Evolutionary conservation across 2,329 filamentous ascomycete species (phyloP).

Genomic region (Neophaeococcomyces aloes): DNA sequence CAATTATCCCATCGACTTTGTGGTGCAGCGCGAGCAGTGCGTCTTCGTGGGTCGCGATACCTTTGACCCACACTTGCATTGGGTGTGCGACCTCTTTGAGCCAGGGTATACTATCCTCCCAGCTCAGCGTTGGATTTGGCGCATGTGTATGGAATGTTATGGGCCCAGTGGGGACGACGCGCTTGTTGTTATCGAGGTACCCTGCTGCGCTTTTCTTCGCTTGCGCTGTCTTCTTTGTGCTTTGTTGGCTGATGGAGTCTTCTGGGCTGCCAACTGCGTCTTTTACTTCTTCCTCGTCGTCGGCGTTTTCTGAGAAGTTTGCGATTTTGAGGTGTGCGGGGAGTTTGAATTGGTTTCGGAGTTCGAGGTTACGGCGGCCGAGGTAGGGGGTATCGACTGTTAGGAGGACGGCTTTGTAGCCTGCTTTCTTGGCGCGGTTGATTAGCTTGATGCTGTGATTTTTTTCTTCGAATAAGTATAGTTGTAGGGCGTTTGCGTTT

Average conservation of each 20-base stretch:
- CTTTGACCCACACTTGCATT: conserved; percentile 22
- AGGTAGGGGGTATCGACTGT: conserved; percentile 44
- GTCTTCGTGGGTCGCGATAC: conserved; percentile 26
- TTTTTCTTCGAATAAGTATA: conserved; percentile 42
- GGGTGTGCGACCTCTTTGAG: conserved; percentile 10
- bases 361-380: conserved; percentile 29
- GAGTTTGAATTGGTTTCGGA: conserved; percentile 19
- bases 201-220: conserved; percentile 7
- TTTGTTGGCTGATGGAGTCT: neutral
- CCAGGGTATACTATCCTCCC: conserved; percentile 20
- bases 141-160: conserved; percentile 96
- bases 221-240: neutral
- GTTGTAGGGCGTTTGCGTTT: conserved; percentile 34
- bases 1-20: conserved; percentile 28
- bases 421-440: conserved; percentile 31
- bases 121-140: conserved; percentile 63
- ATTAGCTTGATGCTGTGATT: conserved; percentile 29
- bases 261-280: conserved; percentile 20
- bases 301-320: conserved; percentile 30
- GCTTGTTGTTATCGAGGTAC: conserved; percentile 12
- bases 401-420: conserved; percentile 42
- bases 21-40: conserved; percentile 28
- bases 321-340: conserved; percentile 18
- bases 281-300: conserved; percentile 42
- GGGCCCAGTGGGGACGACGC: conserved; percentile 60